Evolutionary conservation across 2,329 filamentous ascomycete species (phyloP).

Genomic region (Elsinoe necatrix): DNA sequence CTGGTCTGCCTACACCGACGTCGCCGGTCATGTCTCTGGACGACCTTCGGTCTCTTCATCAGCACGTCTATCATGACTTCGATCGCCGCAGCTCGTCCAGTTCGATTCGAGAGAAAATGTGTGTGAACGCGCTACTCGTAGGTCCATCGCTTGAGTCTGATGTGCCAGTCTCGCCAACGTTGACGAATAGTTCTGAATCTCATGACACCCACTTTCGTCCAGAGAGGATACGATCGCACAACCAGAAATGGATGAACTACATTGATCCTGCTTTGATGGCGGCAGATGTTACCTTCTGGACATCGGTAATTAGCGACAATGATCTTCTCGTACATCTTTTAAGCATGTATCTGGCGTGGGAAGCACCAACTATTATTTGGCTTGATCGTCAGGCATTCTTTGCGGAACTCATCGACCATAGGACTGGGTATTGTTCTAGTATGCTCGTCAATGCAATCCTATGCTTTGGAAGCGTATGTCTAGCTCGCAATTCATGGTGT

Average conservation of each 20-base stretch:
- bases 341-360: constrained; percentile 1
- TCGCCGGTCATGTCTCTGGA: background rate
- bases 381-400: background rate
- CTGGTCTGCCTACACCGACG: background rate
- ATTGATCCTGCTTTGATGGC: background rate
- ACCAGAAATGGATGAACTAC: background rate
- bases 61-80: constrained; percentile 3
- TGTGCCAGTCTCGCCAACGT: background rate
- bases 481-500: background rate
- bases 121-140: constrained; percentile 2
- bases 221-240: background rate
- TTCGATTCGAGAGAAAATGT: constrained; percentile 10
- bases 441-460: constrained; percentile 3
- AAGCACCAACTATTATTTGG: background rate
- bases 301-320: background rate
- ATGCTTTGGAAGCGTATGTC: background rate
- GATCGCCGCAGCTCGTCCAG: constrained; percentile 1
- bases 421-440: background rate
- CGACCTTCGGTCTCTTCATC: background rate
- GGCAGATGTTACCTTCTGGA: background rate
- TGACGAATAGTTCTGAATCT: constrained; percentile 6
- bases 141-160: background rate
- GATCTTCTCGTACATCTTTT: constrained; percentile 5
- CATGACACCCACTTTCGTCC: background rate
- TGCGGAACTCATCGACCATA: background rate